Conservation (phyloP, 2,329 filamentous ascomycete genomes). For the Hypoxylon sp. region DNA sequence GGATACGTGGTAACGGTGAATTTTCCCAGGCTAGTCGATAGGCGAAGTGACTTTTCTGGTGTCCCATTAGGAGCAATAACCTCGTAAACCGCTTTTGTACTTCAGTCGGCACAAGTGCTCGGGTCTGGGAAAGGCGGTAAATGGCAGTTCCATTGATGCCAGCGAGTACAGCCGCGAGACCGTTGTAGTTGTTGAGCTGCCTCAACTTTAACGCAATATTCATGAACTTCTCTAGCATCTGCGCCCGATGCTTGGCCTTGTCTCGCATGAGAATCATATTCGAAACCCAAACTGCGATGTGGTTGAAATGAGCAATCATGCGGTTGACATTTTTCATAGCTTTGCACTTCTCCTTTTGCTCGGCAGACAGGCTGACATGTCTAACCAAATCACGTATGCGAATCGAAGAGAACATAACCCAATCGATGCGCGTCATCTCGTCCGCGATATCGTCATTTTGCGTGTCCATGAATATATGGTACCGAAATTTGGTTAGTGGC, state of each 20-base stretch:
- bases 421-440: constrained; percentile 95
- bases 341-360: constrained; percentile 80
- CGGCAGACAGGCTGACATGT: constrained; percentile 81
- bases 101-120: constrained; percentile 77
- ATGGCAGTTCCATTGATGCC: constrained; percentile 91
- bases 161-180: constrained; percentile 91
- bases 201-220: constrained; percentile 86
- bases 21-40: constrained; percentile 99
- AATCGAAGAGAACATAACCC: constrained; percentile 98
- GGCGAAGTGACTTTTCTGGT: constrained; percentile 90
- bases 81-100: constrained; percentile 88
- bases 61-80: constrained; percentile 91
- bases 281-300: constrained; percentile 83
- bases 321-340: constrained; percentile 89
- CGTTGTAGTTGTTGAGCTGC: constrained; percentile 96
- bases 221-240: constrained; percentile 97
- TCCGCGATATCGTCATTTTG: constrained; percentile 87
- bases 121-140: constrained; percentile 84
- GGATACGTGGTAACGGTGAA: constrained; percentile 88
- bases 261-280: constrained; percentile 90
- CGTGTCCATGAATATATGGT: constrained; percentile 90
- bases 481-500: constrained; percentile 85
- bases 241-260: constrained; percentile 93
- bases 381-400: constrained; percentile 92
- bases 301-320: constrained; percentile 94